Evolutionary conservation across 306 rosid genomes (phyloP).

Genomic region (Cicer pinnatifidum): DNA sequence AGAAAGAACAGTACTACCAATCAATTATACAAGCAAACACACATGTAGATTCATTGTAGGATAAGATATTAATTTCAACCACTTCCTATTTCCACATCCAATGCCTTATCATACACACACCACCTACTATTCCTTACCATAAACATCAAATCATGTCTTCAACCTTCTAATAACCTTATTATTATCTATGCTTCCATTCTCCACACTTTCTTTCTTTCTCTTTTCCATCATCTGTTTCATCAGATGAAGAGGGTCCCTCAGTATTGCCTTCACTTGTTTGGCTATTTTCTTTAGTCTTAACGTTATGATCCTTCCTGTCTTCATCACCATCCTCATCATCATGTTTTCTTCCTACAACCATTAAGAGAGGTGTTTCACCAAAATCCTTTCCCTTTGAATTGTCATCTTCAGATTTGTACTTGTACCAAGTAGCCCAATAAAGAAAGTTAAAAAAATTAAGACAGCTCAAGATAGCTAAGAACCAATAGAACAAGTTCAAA

Average conservation of each 20-base stretch:
- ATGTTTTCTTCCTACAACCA: constrained; percentile 36
- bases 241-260: constrained; percentile 55
- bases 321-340: constrained; percentile 33
- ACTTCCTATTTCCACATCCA: constrained; percentile 44
- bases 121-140: constrained; percentile 6
- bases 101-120: constrained; percentile 37
- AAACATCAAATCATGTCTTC: constrained; percentile 41
- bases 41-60: constrained; percentile 3
- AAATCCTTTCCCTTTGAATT: constrained; percentile 38
- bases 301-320: background rate
- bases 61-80: constrained; percentile 36
- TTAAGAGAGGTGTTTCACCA: constrained; percentile 13
- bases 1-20: constrained; percentile 30
- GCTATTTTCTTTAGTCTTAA: constrained; percentile 43
- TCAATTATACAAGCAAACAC: constrained; percentile 45
- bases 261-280: constrained; percentile 48
- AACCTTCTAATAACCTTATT: constrained; percentile 12
- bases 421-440: constrained; percentile 77
- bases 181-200: constrained; percentile 45
- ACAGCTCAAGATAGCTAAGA: constrained; percentile 79
- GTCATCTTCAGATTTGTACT: constrained; percentile 70
- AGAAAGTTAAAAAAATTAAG: constrained; percentile 74
- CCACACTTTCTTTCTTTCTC: constrained; percentile 40
- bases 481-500: constrained; percentile 76
- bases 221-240: constrained; percentile 48